These are phyloP conservation scores for Barnettozyma botsteinii DNA, from an alignment of 805 yeast species.

Conservation along the genomic window DNA sequence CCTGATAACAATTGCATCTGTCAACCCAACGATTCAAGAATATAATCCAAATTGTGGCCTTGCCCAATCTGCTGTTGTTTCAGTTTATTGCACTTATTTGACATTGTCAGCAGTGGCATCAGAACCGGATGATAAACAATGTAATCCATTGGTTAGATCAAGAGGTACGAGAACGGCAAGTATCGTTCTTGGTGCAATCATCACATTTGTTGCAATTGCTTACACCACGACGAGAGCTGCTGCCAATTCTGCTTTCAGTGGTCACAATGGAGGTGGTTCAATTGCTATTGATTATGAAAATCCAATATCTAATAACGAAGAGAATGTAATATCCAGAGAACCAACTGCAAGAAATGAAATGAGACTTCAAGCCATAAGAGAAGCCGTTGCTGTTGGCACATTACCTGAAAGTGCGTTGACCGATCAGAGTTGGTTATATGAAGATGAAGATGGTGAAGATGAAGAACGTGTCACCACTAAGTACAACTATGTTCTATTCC, in stretches of 20 bases:
- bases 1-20: conserved; percentile 61
- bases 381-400: conserved; percentile 95
- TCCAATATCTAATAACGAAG: conserved; percentile 20
- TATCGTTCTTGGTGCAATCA: conserved; percentile 82
- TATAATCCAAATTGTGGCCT: conserved; percentile 92
- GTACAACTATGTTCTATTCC: conserved; percentile 85
- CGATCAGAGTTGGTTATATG: conserved; percentile 59
- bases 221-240: conserved; percentile 98
- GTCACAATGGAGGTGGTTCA: conserved; percentile 32
- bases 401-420: conserved; percentile 86
- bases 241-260: conserved; percentile 62
- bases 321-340: conserved; percentile 35
- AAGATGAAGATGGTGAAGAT: conserved; percentile 39
- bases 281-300: conserved; percentile 29
- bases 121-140: conserved; percentile 89
- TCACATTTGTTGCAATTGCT: conserved; percentile 92
- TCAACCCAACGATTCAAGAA: conserved; percentile 83
- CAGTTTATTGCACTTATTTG: conserved; percentile 86
- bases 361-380: conserved; percentile 81
- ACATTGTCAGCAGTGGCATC: conserved; percentile 90
- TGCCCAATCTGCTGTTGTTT: conserved; percentile 95
- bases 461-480: conserved; percentile 60
- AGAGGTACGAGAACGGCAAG: conserved; percentile 87
- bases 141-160: conserved; percentile 89
- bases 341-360: conserved; percentile 61